Percentiles rank a stretch among this genome's conserved stretches.
These are phyloP conservation scores for Angomonas deanei DNA, from an alignment of 208 protist genomes.

Conservation along the genomic window DNA sequence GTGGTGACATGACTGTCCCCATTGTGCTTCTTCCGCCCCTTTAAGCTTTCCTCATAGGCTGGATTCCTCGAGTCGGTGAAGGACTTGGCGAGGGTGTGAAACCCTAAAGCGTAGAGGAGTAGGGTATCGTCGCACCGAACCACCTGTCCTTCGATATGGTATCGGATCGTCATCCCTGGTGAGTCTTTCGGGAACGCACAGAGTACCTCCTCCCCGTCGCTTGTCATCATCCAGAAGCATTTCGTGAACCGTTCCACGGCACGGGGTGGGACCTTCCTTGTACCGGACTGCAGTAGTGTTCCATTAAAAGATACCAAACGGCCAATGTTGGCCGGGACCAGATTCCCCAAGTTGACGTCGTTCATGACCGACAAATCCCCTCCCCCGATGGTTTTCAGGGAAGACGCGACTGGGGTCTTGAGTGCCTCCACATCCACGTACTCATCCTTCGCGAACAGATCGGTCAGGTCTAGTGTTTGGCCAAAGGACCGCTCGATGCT, in stretches of 20 bases:
- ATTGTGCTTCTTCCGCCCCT: slow-evolving; percentile 23
- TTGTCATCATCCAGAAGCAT: slow-evolving; percentile 53
- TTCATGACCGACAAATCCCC: neutral
- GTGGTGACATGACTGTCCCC: no score
- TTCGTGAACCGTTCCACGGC: slow-evolving; percentile 46
- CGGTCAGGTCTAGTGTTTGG: slow-evolving; percentile 61
- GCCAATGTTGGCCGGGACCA: slow-evolving; percentile 26
- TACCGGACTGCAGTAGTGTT: slow-evolving; percentile 12
- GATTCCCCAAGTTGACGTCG: slow-evolving; percentile 1
- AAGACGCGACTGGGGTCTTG: neutral
- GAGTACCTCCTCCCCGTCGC: slow-evolving; percentile 43
- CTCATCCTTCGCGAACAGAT: slow-evolving; percentile 56
- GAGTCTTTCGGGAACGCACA: slow-evolving; percentile 56
- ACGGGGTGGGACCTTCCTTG: slow-evolving; percentile 30
- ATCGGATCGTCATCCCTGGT: slow-evolving; percentile 62
- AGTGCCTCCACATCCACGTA: slow-evolving; percentile 19
- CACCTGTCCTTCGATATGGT: slow-evolving; percentile 80
- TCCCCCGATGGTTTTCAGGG: neutral
- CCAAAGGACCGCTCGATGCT: slow-evolving; percentile 81
- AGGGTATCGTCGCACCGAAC: slow-evolving; percentile 27
- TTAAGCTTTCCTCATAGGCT: slow-evolving; percentile 47
- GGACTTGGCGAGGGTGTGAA: slow-evolving; percentile 61
- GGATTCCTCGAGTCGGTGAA: slow-evolving; percentile 60
- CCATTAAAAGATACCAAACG: slow-evolving; percentile 65
- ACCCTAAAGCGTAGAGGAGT: slow-evolving; percentile 70